A percentile compares a stretch with the other conserved stretches of the same genome.
These are phyloP conservation scores for Trichoderma guizhouense DNA, from an alignment of 2,329 filamentous ascomycete species.

Conservation along the genomic window DNA sequence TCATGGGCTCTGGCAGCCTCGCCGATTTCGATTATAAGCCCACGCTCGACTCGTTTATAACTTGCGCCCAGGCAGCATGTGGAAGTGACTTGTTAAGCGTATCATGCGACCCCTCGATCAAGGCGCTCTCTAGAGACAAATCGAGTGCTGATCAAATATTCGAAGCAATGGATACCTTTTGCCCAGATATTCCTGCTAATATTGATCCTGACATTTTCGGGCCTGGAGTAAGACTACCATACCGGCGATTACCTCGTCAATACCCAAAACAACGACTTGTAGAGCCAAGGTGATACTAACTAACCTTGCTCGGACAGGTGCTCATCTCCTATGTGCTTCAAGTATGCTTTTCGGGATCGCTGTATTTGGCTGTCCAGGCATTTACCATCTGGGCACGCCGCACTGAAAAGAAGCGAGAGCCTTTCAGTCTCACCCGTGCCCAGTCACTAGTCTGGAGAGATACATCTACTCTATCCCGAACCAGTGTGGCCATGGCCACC, in stretches of 20 bases:
- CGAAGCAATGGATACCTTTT: slow-evolving; percentile 35
- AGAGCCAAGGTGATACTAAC: not conserved
- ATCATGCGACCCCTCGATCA: slow-evolving; percentile 31
- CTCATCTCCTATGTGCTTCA: slow-evolving; percentile 40
- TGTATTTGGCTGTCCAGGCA: slow-evolving; percentile 35
- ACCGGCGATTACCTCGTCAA: not conserved
- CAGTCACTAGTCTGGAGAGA: slow-evolving; percentile 38
- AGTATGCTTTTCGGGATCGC: slow-evolving; percentile 34
- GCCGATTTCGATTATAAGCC: slow-evolving; percentile 31
- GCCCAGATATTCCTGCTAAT: slow-evolving; percentile 35
- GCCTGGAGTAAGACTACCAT: slow-evolving; percentile 32
- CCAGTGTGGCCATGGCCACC: slow-evolving; percentile 38
- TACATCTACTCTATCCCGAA: slow-evolving; percentile 35
- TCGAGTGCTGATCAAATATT: slow-evolving; percentile 33
- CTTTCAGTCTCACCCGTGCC: slow-evolving; percentile 33
- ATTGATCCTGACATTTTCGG: slow-evolving; percentile 41
- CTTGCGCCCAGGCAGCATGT: slow-evolving; percentile 36
- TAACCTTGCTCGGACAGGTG: slow-evolving; percentile 27
- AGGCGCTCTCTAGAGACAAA: slow-evolving; percentile 24
- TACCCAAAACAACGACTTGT: not conserved
- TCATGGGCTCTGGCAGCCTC: slow-evolving; percentile 35
- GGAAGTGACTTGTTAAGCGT: slow-evolving; percentile 33
- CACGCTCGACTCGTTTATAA: slow-evolving; percentile 33
- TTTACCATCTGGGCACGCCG: slow-evolving; percentile 36
- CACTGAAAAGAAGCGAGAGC: slow-evolving; percentile 27